Evolutionary conservation across 2,329 filamentous ascomycete species (phyloP), one percentile per base, ranked within the genome.

Genomic region (Trichoderma lentiforme): DNA sequence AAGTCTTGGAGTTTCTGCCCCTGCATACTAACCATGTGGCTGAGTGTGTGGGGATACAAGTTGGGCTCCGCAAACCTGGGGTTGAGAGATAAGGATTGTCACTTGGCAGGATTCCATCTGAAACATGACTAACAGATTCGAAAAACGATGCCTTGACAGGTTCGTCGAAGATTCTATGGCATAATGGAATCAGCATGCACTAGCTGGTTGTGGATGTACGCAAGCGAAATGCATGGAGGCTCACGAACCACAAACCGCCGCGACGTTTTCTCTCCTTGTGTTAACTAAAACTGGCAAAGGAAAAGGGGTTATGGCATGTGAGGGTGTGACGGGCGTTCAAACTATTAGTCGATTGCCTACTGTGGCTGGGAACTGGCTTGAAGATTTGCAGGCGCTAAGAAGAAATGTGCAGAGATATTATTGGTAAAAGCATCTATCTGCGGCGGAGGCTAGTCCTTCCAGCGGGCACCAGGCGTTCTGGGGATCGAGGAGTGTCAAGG

Each of bases 41-140:
- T 26, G 53, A 47, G 32, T 56, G 30, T 57, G 47, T 56, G 47
- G 63, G 30, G 26, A 53, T n/a, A 6, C 18, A 18, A 4, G 15
- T 39, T 26, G 47, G 8, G 9, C 63, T 57, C 63, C 63, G 63
- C 63, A 66, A 66, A 66, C 63, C 63, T 66, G 63, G 63, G 63
- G 63, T 66, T 66, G n/a, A 66, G 47, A 66, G 63, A 66, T 66
- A 66, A 66, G 21, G 18, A 53, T 56, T 56, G 47, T 15, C 30
- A 57, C 53, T 53, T 66, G 63, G 30, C 63, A 66, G 63, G 47
- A 15, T 32, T n/a, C 21, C 30, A 57, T 32, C 32, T 66, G 63
- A 66, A 66, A 56, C 30, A 11, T 39, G 30, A 57, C 47, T 66
- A 66, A 28, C 63, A 57, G 47, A 57, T 39, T 36, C 43, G 12